A percentile compares a stretch with the other conserved stretches of the same genome.
These are phyloP conservation scores for Tolypocladium guangdongense DNA, from an alignment of 2,329 filamentous ascomycete genomes.

Conservation along the genomic window DNA sequence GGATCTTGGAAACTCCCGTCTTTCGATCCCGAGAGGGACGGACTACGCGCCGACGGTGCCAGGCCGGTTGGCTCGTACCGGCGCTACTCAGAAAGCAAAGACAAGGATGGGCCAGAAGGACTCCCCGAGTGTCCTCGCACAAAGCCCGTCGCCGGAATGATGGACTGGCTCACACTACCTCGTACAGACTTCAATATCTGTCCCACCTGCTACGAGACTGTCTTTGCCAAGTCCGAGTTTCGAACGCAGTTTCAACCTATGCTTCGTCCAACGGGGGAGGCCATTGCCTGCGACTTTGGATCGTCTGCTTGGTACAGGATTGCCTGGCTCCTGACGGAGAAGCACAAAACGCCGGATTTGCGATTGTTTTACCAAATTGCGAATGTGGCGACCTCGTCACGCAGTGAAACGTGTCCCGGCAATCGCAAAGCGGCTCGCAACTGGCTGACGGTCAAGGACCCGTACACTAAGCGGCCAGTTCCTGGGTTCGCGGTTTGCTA, in stretches of 20 bases:
- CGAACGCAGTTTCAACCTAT: constrained; percentile 50
- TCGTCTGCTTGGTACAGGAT: constrained; percentile 69
- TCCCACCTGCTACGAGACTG: constrained; percentile 61
- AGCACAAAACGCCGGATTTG: constrained; percentile 55
- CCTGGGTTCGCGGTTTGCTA: constrained; percentile 66
- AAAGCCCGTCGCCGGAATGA: constrained; percentile 47
- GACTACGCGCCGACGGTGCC: constrained; percentile 25
- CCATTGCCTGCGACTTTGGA: constrained; percentile 69
- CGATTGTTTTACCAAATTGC: constrained; percentile 60
- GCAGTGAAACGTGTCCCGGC: constrained; percentile 45
- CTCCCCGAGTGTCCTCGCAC: constrained; percentile 62
- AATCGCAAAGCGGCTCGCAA: constrained; percentile 42
- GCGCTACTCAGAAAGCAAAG: constrained; percentile 37
- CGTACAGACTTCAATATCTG: constrained; percentile 70
- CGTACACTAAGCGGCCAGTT: constrained; percentile 50
- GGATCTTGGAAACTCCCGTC: constrained; percentile 34
- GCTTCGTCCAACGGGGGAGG: constrained; percentile 43
- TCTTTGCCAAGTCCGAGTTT: constrained; percentile 60
- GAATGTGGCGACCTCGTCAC: constrained; percentile 39
- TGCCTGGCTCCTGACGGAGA: constrained; percentile 70
- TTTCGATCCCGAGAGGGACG: constrained; percentile 30
- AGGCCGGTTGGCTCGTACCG: constrained; percentile 35
- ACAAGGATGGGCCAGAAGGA: constrained; percentile 12
- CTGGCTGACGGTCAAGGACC: constrained; percentile 70
- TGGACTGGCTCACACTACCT: constrained; percentile 74